A percentile compares a stretch with the other conserved stretches of the same genome.
Evolutionary conservation across 768 basidiomycete genomes (phyloP).

Genomic region (Galerina sulciceps): DNA sequence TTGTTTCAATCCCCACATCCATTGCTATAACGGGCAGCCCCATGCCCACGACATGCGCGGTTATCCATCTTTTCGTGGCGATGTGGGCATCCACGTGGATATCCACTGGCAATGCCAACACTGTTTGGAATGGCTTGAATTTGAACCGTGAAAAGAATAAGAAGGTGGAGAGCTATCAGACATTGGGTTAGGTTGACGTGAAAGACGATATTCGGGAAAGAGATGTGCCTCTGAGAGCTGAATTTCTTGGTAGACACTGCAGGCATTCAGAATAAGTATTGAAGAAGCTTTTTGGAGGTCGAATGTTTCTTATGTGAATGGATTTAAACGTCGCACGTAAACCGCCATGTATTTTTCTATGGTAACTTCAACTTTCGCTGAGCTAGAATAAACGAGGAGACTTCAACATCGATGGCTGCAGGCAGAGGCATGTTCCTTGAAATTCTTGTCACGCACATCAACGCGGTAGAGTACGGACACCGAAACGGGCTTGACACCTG

Average conservation of each 20-base stretch:
- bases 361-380: slow-evolving; percentile 7
- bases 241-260: slow-evolving; percentile 21
- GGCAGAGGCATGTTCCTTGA: slow-evolving; percentile 12
- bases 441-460: neutral
- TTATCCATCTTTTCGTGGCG: too few relatives aligned
- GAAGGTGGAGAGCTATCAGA: slow-evolving; percentile 29
- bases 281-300: neutral
- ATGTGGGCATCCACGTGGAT: too few relatives aligned
- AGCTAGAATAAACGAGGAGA: slow-evolving; percentile 1
- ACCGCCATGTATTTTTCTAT: slow-evolving; percentile 10
- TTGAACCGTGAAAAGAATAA: slow-evolving; percentile 42
- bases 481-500: too few relatives aligned
- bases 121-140: slow-evolving; percentile 44
- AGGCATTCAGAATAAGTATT: slow-evolving; percentile 5
- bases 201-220: slow-evolving; percentile 22
- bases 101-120: too few relatives aligned
- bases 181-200: slow-evolving; percentile 24
- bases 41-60: too few relatives aligned
- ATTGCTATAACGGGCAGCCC: too few relatives aligned
- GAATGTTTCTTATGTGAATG: slow-evolving; percentile 2
- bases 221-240: slow-evolving; percentile 24
- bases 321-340: slow-evolving; percentile 9
- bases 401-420: slow-evolving; percentile 3
- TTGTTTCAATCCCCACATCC: too few relatives aligned
- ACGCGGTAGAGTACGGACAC: too few relatives aligned